Base-by-base conservation (phyloP, 352 stramenopile genomes). In the Globisporangium megalacanthum region DNA sequence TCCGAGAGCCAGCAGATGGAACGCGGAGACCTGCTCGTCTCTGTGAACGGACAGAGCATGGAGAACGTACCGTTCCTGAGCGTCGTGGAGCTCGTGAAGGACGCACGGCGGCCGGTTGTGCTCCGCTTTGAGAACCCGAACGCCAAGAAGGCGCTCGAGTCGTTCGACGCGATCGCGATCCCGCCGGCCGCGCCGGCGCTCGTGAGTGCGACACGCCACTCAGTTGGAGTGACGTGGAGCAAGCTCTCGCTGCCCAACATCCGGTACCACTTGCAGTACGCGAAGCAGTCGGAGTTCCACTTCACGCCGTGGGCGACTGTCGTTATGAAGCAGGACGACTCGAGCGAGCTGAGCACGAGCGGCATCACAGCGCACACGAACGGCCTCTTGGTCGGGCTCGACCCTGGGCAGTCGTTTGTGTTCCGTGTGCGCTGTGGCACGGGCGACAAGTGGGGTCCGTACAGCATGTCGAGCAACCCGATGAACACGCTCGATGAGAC, bases 61-160 rank as follows among this genome's bases (percentile, higher is more conserved):
- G 72, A 73, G 19, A 70, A 74, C 20, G 64, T 89, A 13, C 54
- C 73, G 13, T 95, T 95, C 57, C 49, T 85, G 36, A 78, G 64
- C 31, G 81, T 92, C 4, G 89, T 95, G 22, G 81, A 92, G 31
- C 69, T 84, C 42, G 75, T 95, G 29, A 90, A 92, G 47, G 69
- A 86, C 56, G 76, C 83, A 0, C 63, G 68, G 11, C 78, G 86
- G 8, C 86, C 86, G 0, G 54, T 94, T 10, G 62, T 86, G 25
- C 63, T 95, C 39, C 76, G 82, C 0, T 87, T 95, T 45, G 68
- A 87, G 48, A 86, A 76, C 19, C 75, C 80, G 19, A 79, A 74
- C 42, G 62, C 65, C 13, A 73, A 75, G 54, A 72, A 66, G 25
- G 56, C 67, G 4, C 69, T 87, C 35, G 68, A 83, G 11, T 65